phyloP scores from a whole-genome alignment of 1,284 basidiomycete species.

The Ceratobasidium sp. region DNA sequence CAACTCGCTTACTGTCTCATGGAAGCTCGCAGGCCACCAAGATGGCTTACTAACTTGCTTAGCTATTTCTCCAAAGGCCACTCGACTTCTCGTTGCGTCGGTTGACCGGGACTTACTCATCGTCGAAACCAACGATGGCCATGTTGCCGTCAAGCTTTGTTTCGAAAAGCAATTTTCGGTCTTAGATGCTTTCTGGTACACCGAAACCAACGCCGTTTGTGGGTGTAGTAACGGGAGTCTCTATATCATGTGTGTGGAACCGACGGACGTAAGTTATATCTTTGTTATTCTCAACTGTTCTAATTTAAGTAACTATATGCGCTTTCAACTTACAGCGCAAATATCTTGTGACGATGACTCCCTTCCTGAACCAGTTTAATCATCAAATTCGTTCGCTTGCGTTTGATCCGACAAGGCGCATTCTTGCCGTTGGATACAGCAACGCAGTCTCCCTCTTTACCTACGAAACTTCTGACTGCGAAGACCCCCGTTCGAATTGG shows the following conservation, averaged over 20 bases:
- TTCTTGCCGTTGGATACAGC: conserved; percentile 2
- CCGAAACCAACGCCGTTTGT: not conserved
- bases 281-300: too few species aligned
- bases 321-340: not conserved
- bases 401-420: not conserved
- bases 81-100: not conserved
- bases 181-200: not conserved
- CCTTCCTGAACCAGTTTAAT: not conserved
- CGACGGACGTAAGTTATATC: not conserved
- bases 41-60: not conserved
- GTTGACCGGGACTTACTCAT: not conserved
- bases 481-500: not conserved
- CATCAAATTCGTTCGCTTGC: not conserved
- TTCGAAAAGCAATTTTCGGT: conserved; percentile 1
- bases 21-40: not conserved
- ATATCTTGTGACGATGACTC: not conserved
- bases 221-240: not conserved
- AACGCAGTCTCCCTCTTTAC: not conserved
- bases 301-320: too few species aligned
- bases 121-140: not conserved
- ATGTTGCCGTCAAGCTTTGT: not conserved
- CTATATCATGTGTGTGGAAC: not conserved
- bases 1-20: not conserved
- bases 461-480: not conserved
- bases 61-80: not conserved